Conservation (phyloP, 768 basidiomycete genomes). For the Auricularia heimuer region DNA sequence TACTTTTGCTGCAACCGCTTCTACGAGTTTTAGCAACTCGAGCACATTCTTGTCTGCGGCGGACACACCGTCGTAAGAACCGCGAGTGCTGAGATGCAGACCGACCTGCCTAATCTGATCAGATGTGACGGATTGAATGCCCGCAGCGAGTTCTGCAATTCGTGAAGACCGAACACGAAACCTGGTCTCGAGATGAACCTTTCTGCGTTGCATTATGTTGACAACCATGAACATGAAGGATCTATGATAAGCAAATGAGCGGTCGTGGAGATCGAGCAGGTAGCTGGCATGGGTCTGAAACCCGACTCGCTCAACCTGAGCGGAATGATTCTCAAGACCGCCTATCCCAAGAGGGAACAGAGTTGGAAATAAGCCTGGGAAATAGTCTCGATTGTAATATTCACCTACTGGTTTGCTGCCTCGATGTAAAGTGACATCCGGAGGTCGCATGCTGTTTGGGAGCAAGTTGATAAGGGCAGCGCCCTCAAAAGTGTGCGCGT, state of each 20-base stretch:
- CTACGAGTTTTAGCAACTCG: conserved; percentile 5
- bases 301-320: conserved; percentile 4
- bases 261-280: conserved; percentile 14
- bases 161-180: conserved; percentile 2
- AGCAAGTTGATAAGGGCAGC: no score
- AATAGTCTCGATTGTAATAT: no score
- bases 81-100: conserved; percentile 6
- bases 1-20: no score
- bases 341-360: conserved; percentile 17
- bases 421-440: no score
- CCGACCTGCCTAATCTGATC: conserved; percentile 4
- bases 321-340: conserved; percentile 18
- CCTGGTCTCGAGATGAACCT: conserved; percentile 17
- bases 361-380: no score
- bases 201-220: conserved; percentile 19
- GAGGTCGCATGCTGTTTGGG: no score
- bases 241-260: conserved; percentile 16
- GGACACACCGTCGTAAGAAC: conserved; percentile 6
- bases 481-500: no score
- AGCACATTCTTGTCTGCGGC: conserved; percentile 15
- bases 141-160: no score
- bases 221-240: conserved; percentile 20
- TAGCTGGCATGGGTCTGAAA: conserved; percentile 18
- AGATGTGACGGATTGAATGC: background rate
- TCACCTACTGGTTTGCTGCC: no score